Evolutionary conservation across 139 green algal species (phyloP).

Genomic region (Tetraselmis chui): DNA sequence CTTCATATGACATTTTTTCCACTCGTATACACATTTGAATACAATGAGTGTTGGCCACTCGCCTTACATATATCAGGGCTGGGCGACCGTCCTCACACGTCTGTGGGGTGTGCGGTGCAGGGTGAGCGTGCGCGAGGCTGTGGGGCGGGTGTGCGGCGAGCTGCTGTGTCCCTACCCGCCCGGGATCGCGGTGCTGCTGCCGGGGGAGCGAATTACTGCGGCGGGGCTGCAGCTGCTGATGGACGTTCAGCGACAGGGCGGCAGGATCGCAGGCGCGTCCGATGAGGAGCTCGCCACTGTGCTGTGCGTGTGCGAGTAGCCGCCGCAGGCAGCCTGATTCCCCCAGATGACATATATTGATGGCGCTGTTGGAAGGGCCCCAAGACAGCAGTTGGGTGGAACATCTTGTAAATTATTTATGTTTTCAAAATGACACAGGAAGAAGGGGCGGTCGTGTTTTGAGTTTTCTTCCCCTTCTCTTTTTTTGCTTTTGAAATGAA

Average conservation of each 20-base stretch:
- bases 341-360: background rate
- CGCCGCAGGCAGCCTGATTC: too few relatives aligned
- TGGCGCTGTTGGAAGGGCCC: background rate
- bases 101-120: too few relatives aligned
- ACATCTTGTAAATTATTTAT: too few relatives aligned
- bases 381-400: too few relatives aligned
- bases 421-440: background rate
- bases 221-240: constrained; percentile 30
- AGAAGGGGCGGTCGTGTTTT: background rate
- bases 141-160: constrained; percentile 55
- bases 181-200: constrained; percentile 69
- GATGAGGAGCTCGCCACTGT: constrained; percentile 36
- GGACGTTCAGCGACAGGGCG: constrained; percentile 30
- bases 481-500: too few relatives aligned
- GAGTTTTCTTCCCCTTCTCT: background rate
- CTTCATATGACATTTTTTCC: too few relatives aligned
- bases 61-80: too few relatives aligned
- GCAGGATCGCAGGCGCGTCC: constrained; percentile 42
- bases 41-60: too few relatives aligned
- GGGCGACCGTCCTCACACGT: too few relatives aligned
- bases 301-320: constrained; percentile 21
- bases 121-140: constrained; percentile 18
- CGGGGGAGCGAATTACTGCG: constrained; percentile 59
- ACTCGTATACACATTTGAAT: too few relatives aligned
- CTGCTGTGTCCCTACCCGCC: constrained; percentile 85